These are phyloP conservation scores for Arachnomyces sp. DNA, from an alignment of 2,329 filamentous ascomycete genomes.

Conservation along the genomic window DNA sequence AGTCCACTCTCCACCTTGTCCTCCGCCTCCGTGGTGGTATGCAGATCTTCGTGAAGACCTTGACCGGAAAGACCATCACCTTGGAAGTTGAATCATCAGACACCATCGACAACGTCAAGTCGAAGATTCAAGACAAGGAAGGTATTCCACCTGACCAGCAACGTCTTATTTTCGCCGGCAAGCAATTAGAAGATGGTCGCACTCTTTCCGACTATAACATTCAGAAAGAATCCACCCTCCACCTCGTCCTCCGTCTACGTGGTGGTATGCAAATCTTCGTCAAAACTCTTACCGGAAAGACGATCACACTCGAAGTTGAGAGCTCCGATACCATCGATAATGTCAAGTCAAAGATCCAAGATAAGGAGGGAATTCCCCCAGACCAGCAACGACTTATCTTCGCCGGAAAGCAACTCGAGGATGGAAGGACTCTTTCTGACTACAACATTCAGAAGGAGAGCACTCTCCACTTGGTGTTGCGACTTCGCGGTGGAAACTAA, in stretches of 20 bases:
- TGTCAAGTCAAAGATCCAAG: constrained; percentile 65
- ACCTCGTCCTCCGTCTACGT: constrained; percentile 71
- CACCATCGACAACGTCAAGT: constrained; percentile 91
- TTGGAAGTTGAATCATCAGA: constrained; percentile 82
- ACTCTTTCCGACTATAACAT: constrained; percentile 95
- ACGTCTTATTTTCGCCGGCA: constrained; percentile 85
- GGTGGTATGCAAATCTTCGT: constrained; percentile 82
- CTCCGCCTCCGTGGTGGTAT: constrained; percentile 78
- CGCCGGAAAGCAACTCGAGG: constrained; percentile 57
- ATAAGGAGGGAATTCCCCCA: constrained; percentile 70
- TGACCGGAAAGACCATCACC: constrained; percentile 84
- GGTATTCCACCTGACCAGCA: constrained; percentile 93
- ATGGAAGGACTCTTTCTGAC: constrained; percentile 43
- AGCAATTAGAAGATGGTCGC: constrained; percentile 86
- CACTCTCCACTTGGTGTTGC: constrained; percentile 56
- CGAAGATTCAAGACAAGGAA: constrained; percentile 73
- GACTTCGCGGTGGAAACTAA: constrained; percentile 47
- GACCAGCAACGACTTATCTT: constrained; percentile 65
- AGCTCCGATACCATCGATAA: constrained; percentile 63
- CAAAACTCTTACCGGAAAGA: constrained; percentile 71
- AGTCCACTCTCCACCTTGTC: constrained; percentile 75
- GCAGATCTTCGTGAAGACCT: constrained; percentile 51
- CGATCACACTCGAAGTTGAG: constrained; percentile 61
- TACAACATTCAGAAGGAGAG: constrained; percentile 55
- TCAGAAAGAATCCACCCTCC: constrained; percentile 79